phyloP scores from a whole-genome alignment of 1,284 basidiomycete genomes.

The Apiotrichum gracile region DNA sequence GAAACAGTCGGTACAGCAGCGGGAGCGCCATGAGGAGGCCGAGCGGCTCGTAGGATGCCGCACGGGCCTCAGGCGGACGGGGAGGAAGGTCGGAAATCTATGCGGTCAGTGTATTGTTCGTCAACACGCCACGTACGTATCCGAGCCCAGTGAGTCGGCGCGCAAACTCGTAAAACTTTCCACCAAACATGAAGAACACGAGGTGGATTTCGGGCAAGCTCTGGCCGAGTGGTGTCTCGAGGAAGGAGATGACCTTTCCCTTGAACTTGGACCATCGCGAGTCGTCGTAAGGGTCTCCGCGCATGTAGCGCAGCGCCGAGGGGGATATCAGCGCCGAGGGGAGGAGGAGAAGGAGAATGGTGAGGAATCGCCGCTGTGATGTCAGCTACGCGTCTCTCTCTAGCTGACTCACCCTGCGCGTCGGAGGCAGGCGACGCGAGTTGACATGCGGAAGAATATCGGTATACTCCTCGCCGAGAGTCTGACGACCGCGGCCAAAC shows the following conservation, averaged over 20 bases:
- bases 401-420: conserved; percentile 17
- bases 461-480: conserved; percentile 85
- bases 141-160: conserved; percentile 66
- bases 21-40: conserved; percentile 69
- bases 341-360: conserved; percentile 57
- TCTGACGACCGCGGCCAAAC: conserved; percentile 71
- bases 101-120: not conserved
- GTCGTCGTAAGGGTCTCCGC: conserved; percentile 6
- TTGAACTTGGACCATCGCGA: conserved; percentile 9
- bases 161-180: conserved; percentile 68
- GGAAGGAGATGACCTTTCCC: conserved; percentile 16
- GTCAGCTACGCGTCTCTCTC: not conserved
- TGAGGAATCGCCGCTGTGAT: conserved; percentile 52
- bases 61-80: conserved; percentile 60
- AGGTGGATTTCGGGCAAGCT: conserved; percentile 63
- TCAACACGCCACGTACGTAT: conserved; percentile 55
- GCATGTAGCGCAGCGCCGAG: conserved; percentile 48
- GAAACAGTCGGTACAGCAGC: conserved; percentile 56
- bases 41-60: conserved; percentile 77
- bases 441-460: conserved; percentile 69
- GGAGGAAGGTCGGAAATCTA: conserved; percentile 65
- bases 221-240: conserved; percentile 35
- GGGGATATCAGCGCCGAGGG: conserved; percentile 54
- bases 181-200: conserved; percentile 71
- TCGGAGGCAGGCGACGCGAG: conserved; percentile 14